Base-by-base conservation (phyloP, 2,329 filamentous ascomycete genomes). In the Aspergillus proliferans region DNA sequence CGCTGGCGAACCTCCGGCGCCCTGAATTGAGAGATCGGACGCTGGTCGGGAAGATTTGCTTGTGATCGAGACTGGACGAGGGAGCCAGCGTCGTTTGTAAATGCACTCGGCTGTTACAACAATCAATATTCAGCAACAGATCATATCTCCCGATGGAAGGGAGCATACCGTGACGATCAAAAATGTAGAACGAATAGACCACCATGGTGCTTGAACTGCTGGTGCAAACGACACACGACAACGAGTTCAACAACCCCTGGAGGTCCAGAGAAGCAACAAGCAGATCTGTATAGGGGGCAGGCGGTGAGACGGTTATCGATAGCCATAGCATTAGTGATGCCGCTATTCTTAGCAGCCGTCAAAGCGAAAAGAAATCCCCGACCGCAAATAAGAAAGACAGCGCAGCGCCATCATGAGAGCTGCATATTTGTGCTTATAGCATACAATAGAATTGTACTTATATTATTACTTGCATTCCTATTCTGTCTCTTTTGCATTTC, bases 141-240 rank as follows among this genome's bases (percentile, higher is more conserved):
- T 5, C 9, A 10, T 12, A 30, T 30, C 34, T 8, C 19, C 48
- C 24, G 47, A 41, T 21, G 43, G 1, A 30, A 36, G 18, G 22
- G 38, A 41, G 43, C 36, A 66, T 79, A 96, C 93, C 95, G 73
- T 98, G 93, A 58, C 93, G 86, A 75, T 98, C 93, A 70, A 98
- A 98, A 67, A 98, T 96, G 78, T 95, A 95, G 74, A 98, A 95
- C 52, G 90, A 91, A 75, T 94, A 97, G 71, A 97, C 87, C 52
- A 87, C 85, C 93, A 98, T 97, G 66, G 60, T 76, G 54, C 38
- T 24, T 41, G 47, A 44, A 33, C 28, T 30, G 41, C 47, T 47
- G 50, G 36, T 18, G 24, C 26, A 30, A 44, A 26, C 24, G 18
- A 26, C 8, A 44, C n/a, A 10, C n/a, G 28, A 19, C 24, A 19